These are phyloP conservation scores for Pyrenochaeta sp. DNA, from an alignment of 2,329 filamentous ascomycete genomes.

Conservation along the genomic window DNA sequence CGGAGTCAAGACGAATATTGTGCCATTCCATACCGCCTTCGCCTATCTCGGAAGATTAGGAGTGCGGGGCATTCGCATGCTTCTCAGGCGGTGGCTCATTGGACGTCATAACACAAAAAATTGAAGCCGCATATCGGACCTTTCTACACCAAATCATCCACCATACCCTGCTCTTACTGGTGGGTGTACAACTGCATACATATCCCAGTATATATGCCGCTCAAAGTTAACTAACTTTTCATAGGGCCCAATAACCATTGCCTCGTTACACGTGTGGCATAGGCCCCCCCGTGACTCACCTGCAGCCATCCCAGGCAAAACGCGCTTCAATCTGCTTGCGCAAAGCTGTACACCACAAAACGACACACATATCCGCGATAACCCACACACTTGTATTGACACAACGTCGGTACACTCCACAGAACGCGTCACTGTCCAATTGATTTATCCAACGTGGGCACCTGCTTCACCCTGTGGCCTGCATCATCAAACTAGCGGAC, in stretches of 20 bases:
- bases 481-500: slow-evolving; percentile 27
- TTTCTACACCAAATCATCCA: slow-evolving; percentile 7
- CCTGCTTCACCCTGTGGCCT: slow-evolving; percentile 26
- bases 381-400: slow-evolving; percentile 27
- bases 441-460: slow-evolving; percentile 35
- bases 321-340: slow-evolving; percentile 17
- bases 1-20: no score
- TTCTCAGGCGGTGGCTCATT: slow-evolving; percentile 8
- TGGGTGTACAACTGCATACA: background rate
- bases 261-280: slow-evolving; percentile 28
- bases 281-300: slow-evolving; percentile 41
- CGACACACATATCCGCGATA: slow-evolving; percentile 38
- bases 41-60: background rate
- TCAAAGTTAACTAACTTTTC: background rate
- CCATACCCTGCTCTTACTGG: slow-evolving; percentile 5
- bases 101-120: slow-evolving; percentile 25
- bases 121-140: slow-evolving; percentile 16
- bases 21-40: background rate
- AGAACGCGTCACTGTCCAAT: slow-evolving; percentile 29
- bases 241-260: slow-evolving; percentile 27
- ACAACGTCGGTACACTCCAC: slow-evolving; percentile 24
- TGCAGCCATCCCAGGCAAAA: slow-evolving; percentile 19
- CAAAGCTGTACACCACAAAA: slow-evolving; percentile 42
- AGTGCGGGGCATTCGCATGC: slow-evolving; percentile 12
- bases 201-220: slow-evolving; percentile 3